Evolutionary conservation across 805 yeast species (phyloP).

Genomic region (Metschnikowia rubicola): DNA sequence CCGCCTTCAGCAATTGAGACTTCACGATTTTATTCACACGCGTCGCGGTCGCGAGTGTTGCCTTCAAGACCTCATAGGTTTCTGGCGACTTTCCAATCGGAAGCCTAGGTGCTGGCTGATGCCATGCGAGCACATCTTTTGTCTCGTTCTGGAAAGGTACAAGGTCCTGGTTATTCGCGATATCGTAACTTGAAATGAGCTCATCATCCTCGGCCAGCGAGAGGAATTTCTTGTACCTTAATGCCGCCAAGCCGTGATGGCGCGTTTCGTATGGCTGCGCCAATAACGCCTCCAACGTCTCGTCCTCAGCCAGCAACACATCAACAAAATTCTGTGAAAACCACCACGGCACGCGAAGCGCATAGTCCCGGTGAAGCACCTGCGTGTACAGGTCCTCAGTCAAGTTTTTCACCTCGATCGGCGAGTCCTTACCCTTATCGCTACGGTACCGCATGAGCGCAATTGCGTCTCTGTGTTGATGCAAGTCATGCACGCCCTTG

Average conservation of each 20-base stretch:
- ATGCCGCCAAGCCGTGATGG: constrained; percentile 32
- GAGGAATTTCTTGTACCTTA: constrained; percentile 28
- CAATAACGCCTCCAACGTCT: constrained; percentile 18
- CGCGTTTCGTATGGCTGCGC: constrained; percentile 30
- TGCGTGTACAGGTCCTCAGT: constrained; percentile 28
- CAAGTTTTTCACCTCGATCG: constrained; percentile 23
- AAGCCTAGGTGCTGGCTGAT: not conserved
- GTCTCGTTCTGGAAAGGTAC: constrained; percentile 8
- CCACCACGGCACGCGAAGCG: constrained; percentile 43
- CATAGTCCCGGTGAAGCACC: constrained; percentile 32
- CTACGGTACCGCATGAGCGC: constrained; percentile 26
- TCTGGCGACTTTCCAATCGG: not conserved
- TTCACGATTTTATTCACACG: constrained; percentile 38
- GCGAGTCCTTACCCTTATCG: constrained; percentile 28
- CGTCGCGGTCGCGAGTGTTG: constrained; percentile 34
- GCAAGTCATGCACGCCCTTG: constrained; percentile 56
- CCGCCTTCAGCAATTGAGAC: constrained; percentile 22
- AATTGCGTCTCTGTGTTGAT: constrained; percentile 34
- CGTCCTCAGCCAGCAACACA: constrained; percentile 19
- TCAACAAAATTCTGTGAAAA: constrained; percentile 28
- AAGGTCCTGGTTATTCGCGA: constrained; percentile 4
- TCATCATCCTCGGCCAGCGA: constrained; percentile 13
- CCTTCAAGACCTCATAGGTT: constrained; percentile 25
- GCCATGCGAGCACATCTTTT: not conserved
- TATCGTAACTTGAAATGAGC: constrained; percentile 10